Evolutionary conservation across 2,329 filamentous ascomycete genomes (phyloP), one percentile per base, ranked within the genome.

Genomic region (Fusarium odoratissimum): DNA sequence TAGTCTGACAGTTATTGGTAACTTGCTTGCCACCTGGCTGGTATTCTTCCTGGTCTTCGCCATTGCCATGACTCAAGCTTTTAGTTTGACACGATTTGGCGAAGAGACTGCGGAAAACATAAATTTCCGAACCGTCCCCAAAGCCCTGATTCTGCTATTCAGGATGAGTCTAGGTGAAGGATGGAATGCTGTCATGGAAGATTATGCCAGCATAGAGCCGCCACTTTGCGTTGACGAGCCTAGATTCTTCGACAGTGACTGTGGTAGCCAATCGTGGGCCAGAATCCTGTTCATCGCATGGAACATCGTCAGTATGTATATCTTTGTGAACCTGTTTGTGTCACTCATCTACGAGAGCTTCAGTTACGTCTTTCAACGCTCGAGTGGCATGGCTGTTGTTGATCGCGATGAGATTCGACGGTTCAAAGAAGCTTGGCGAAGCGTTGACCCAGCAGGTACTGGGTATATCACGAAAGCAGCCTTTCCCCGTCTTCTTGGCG

Each of bases 291-390:
- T 99, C 84, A 95, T 98, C 64, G 90, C 92, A 8, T 99, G 96
- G 96, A 99, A 99, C 85, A 95, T 99, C 77, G 89, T 99, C 82
- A 98, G 95, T 92, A 99, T 99, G 96, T 99, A 99, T 84, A 97
- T 99, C 78, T 99, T 99, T 79, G 95, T 98, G 79, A 98, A 95
- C 79, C 85, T 99, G 79, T 99, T 99, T 82, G 95, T 99, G 66
- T 99, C 96, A 54, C 91, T 99, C 80, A 99, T 99, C 76, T 99
- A 97, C 84, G 96, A 99, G 85, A 98, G 95, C 83, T 99, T 99
- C 87, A 97, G 95, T 81, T 99, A 99, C 79, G 96, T 99, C 72
- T 99, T 98, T 81, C 97, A 99, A 84, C 91, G 95, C 71, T 98
- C 95, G 68, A 97, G 93, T 78, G 94, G 95, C n/a, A 88, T 98